Evolutionary conservation across 331 rosid genomes (phyloP), one percentile per base, ranked within the genome.

Genomic region (Cydonia oblonga): DNA sequence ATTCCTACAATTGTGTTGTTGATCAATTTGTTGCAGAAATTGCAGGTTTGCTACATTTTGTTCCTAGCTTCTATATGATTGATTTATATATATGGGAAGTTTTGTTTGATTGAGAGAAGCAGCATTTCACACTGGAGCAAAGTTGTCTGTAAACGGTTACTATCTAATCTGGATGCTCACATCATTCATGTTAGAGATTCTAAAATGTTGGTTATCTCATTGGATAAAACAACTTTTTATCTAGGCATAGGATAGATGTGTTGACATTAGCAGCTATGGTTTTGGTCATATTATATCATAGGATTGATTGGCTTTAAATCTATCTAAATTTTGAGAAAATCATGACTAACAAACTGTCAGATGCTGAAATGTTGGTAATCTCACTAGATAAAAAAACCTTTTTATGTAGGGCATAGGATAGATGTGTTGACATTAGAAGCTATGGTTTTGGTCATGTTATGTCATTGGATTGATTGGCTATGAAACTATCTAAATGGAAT

Each of bases 1-100:
- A 90, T 95, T 73, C 97, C 99, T 73, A 83, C 91, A 46, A 82
- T 95, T 72, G 88, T 83, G 82, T 71, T 95, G 71, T 76, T 95
- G 82, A 84, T 87, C 81, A 84, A 88, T 72, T 92, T 95, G 58
- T 70, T 95, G 83, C 92, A 84, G 81, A 89, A 87, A 66, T 81
- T 95, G 81, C 92, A 89, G 98, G 98, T 95, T 30, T 78, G 83
- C 32, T 80, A 46, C 69, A 49, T 75, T 68, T 68, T 42, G 74
- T 63, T 70, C 14, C 40, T 25, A 25, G 29, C 28, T 16, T 60
- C 40, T 24, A 4, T 40, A 18, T 18, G 29, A 58, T 24, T 56
- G 35, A 25, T 11, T 60, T 57, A 19, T 71, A 3, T 24, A 5
- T 24, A 6, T 18, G 12, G 44, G 68, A 26, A 58, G 28, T 46